phyloP scores from a whole-genome alignment of 1,284 basidiomycete genomes.

The Lentinus polychrous region DNA sequence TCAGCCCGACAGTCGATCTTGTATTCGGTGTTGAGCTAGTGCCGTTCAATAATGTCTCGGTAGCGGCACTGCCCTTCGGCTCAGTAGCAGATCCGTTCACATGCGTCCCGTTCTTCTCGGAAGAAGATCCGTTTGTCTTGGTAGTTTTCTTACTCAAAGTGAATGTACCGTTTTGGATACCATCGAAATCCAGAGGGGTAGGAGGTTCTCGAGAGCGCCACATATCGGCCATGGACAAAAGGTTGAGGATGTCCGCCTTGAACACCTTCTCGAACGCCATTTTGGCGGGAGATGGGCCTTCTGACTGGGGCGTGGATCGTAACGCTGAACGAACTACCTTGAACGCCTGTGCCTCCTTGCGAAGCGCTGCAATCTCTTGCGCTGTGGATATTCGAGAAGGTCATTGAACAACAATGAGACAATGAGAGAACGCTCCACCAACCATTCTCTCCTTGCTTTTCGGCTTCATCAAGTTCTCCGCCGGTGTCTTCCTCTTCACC shows the following conservation, averaged over 20 bases:
- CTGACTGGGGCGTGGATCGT: constrained; percentile 34
- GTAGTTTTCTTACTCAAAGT: constrained; percentile 25
- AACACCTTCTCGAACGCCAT: constrained; percentile 85
- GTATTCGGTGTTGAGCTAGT: constrained; percentile 6
- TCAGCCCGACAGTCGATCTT: constrained; percentile 40
- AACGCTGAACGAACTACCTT: constrained; percentile 67
- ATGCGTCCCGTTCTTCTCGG: constrained; percentile 5
- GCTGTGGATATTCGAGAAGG: constrained; percentile 37
- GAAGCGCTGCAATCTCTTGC: constrained; percentile 84
- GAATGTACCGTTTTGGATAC: constrained; percentile 60
- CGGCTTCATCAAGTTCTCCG: constrained; percentile 78
- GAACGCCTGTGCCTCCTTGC: constrained; percentile 88
- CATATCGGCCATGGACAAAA: constrained; percentile 97
- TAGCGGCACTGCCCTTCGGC: constrained; percentile 21
- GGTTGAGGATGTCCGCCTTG: constrained; percentile 79
- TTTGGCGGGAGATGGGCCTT: constrained; percentile 47
- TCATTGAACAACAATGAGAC: constrained; percentile 3
- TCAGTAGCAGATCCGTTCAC: constrained; percentile 19
- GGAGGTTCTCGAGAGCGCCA: constrained; percentile 88
- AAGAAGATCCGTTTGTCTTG: constrained; percentile 1
- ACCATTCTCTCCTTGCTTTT: constrained; percentile 87
- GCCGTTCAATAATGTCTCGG: constrained; percentile 19
- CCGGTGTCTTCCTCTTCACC: constrained; percentile 83
- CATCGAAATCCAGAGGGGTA: constrained; percentile 74
- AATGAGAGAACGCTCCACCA: constrained; percentile 13